These are phyloP conservation scores for Nigrospora sphaerica DNA, from an alignment of 2,329 filamentous ascomycete genomes.

Conservation along the genomic window DNA sequence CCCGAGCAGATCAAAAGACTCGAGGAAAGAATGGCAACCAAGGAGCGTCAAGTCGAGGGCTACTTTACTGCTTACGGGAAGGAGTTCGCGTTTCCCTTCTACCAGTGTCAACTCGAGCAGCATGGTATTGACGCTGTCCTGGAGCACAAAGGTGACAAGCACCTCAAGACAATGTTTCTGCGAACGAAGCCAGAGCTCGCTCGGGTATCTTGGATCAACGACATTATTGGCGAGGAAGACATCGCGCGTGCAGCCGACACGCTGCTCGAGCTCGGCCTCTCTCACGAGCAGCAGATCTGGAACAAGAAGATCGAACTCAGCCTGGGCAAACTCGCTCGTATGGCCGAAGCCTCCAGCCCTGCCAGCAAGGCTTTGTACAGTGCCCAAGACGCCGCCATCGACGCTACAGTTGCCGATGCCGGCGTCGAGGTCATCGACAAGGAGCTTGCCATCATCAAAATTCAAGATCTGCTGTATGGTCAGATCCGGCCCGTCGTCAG, in stretches of 20 bases:
- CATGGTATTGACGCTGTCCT: slow-evolving; percentile 63
- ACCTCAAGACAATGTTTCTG: slow-evolving; percentile 72
- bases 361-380: slow-evolving; percentile 19
- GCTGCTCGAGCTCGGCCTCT: slow-evolving; percentile 62
- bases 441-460: slow-evolving; percentile 60
- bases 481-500: slow-evolving; percentile 61
- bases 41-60: slow-evolving; percentile 37
- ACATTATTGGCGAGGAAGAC: slow-evolving; percentile 69
- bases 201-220: slow-evolving; percentile 91
- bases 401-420: slow-evolving; percentile 15
- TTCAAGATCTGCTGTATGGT: slow-evolving; percentile 73
- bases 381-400: slow-evolving; percentile 15
- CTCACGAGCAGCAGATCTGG: slow-evolving; percentile 76
- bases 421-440: slow-evolving; percentile 48
- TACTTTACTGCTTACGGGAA: slow-evolving; percentile 60
- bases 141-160: slow-evolving; percentile 61
- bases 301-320: slow-evolving; percentile 90
- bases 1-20: slow-evolving; percentile 29
- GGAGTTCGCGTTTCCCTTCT: slow-evolving; percentile 68
- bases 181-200: slow-evolving; percentile 63
- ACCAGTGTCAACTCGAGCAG: slow-evolving; percentile 66
- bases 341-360: slow-evolving; percentile 51
- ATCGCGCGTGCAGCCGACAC: slow-evolving; percentile 66
- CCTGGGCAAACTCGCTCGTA: slow-evolving; percentile 71
- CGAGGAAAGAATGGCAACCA: slow-evolving; percentile 35